Evolutionary conservation across 1,139 yeast species (phyloP).

Genomic region (Blastobotrys illinoisensis): DNA sequence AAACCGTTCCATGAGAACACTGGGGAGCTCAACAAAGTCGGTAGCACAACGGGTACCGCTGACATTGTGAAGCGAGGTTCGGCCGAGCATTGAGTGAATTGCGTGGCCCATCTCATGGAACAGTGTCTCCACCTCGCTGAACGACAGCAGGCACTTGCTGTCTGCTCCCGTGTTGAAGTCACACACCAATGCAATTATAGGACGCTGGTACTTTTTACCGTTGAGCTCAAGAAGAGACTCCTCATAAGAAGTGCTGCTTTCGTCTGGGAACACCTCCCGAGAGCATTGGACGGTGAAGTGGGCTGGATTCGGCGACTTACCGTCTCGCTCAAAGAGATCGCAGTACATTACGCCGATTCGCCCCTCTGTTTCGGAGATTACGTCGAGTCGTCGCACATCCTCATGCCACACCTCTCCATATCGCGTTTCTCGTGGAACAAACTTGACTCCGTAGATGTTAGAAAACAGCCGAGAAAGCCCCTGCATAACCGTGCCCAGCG

Average conservation of each 20-base stretch:
- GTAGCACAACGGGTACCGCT: conserved; percentile 95
- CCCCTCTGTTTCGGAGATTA: conserved; percentile 54
- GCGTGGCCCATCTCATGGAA: conserved; percentile 99
- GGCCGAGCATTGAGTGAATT: conserved; percentile 93
- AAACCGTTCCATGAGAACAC: conserved; percentile 90
- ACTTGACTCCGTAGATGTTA: conserved; percentile 66
- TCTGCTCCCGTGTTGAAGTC: conserved; percentile 47
- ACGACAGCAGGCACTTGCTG: conserved; percentile 47
- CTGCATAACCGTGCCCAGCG: conserved; percentile 80
- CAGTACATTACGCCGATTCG: conserved; percentile 61
- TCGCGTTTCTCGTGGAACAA: conserved; percentile 58
- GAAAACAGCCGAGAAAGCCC: conserved; percentile 73
- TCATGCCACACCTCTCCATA: conserved; percentile 86
- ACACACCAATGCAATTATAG: conserved; percentile 85
- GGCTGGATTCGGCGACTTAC: conserved; percentile 71
- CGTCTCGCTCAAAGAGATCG: conserved; percentile 57
- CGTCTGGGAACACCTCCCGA: conserved; percentile 58
- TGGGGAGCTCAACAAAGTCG: conserved; percentile 94
- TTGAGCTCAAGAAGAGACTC: conserved; percentile 25
- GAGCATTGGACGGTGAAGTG: conserved; percentile 98
- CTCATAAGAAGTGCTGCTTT: conserved; percentile 17
- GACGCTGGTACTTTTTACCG: conserved; percentile 61
- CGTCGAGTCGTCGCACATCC: conserved; percentile 82
- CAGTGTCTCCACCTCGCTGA: conserved; percentile 83
- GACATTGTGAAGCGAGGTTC: conserved; percentile 82